Evolutionary conservation across 129 eudicot species (phyloP), one percentile per base, ranked within the genome.

Genomic region (Saussurea involucrata): DNA sequence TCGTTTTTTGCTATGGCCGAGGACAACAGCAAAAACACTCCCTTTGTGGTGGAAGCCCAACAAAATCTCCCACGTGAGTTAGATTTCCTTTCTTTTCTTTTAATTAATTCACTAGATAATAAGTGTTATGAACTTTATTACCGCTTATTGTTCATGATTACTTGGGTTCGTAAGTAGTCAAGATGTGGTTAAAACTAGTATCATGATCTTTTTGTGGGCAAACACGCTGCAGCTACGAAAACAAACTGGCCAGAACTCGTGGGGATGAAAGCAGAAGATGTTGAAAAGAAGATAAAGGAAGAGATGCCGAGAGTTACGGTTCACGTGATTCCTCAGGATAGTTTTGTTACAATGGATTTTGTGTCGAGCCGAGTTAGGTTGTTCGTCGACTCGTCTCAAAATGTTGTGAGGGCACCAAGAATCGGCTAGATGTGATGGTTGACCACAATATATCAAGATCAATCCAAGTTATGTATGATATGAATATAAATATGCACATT

Each of bases 211-310:
- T 69, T 55, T 40, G 20, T 3, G 4, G 7, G 18, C 37, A 57
- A 46, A 44, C 22, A 40, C 8, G 8, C 53, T 7, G 68, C 66
- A 69, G 76, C 76, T 8, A 40, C 20, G 27, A 87, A 87, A 77
- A 83, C 75, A 71, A 58, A 53, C 42, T 92, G 97, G 97, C 90
- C 95, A 2, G 97, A 89, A 73, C 53, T 92, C 49, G 85, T 83
- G 32, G 92, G 97, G 32, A 42, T 78, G 81, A 75, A 86, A 49
- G 87, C 85, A 0, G 95, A 92, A 49, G 92, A 87, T 64, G 92
- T 89, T 1, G 84, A 87, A 32, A 87, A 61, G 24, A 89, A 76
- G 76, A 83, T 89, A 64, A 85, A 92, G 70, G 88, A 83, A 76
- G 92, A 89, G 63, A 81, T 65, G 86, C 76, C 85, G 18, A 68